Percentiles rank a stretch among this genome's conserved stretches.
These are phyloP conservation scores for Pseudocercospora macadamiae DNA, from an alignment of 2,329 filamentous ascomycete genomes.

Conservation along the genomic window DNA sequence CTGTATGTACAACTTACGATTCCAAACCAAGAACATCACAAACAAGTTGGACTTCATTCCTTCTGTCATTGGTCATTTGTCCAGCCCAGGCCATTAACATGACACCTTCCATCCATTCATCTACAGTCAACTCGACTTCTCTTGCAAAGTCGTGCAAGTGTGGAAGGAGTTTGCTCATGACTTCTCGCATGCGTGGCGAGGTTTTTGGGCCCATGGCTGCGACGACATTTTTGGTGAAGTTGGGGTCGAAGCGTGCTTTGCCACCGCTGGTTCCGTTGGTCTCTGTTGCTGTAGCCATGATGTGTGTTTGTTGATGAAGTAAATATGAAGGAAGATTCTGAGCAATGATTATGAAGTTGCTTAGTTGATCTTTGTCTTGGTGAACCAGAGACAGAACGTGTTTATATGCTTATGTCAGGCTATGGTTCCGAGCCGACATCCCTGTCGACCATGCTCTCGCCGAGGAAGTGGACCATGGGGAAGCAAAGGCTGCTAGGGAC, in stretches of 20 bases:
- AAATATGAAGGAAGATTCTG: background rate
- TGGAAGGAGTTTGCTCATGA: slow-evolving; percentile 55
- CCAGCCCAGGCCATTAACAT: slow-evolving; percentile 64
- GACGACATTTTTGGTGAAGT: slow-evolving; percentile 39
- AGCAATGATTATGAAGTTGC: background rate
- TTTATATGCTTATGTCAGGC: background rate
- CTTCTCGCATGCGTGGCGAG: slow-evolving; percentile 35
- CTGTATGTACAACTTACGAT: slow-evolving; percentile 21
- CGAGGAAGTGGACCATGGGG: too few species aligned
- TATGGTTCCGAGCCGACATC: background rate
- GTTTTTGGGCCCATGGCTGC: slow-evolving; percentile 42
- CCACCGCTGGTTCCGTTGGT: background rate
- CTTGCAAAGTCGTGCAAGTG: slow-evolving; percentile 64
- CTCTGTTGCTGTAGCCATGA: background rate
- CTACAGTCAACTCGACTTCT: slow-evolving; percentile 61
- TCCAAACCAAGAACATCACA: slow-evolving; percentile 63
- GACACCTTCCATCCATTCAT: slow-evolving; percentile 62
- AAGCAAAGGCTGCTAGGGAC: too few species aligned
- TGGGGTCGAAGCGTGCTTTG: background rate
- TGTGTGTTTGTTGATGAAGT: background rate
- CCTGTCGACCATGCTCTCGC: background rate
- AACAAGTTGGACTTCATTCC: slow-evolving; percentile 65
- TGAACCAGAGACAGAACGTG: background rate
- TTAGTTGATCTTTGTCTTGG: too few species aligned
- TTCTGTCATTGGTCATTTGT: slow-evolving; percentile 63